These are phyloP conservation scores for Trypethelium eluteriae DNA, from an alignment of 495 filamentous ascomycete species.

Conservation along the genomic window DNA sequence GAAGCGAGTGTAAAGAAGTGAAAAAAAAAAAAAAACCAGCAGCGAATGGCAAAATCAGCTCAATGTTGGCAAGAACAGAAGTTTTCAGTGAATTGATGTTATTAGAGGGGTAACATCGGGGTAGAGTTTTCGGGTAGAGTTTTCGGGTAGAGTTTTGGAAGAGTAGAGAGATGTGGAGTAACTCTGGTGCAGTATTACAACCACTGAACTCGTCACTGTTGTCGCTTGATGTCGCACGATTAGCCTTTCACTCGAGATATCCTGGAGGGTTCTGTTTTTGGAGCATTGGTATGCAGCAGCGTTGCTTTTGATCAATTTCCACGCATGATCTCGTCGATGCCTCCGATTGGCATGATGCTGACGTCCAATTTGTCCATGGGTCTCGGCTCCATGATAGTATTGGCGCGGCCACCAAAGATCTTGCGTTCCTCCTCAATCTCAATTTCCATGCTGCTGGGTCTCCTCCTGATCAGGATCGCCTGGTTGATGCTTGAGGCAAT, in stretches of 20 bases:
- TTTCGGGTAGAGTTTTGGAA: neutral
- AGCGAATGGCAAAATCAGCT: neutral
- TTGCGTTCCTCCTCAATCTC: neutral
- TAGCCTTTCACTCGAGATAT: neutral
- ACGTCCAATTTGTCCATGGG: neutral
- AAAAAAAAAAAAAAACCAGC: neutral
- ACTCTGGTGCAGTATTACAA: neutral
- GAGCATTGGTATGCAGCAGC: neutral
- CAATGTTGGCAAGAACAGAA: neutral
- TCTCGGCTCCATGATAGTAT: neutral
- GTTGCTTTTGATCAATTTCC: neutral
- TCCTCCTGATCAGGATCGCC: neutral
- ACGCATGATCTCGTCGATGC: slow-evolving; percentile 6
- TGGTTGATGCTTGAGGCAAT: slow-evolving; percentile 1
- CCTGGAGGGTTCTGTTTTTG: neutral
- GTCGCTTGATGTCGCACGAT: neutral
- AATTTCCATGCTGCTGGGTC: slow-evolving; percentile 1
- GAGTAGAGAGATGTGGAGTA: neutral
- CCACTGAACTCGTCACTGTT: neutral
- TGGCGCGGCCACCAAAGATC: neutral
- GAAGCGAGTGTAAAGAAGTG: slow-evolving; percentile 10
- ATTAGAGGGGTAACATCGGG: neutral
- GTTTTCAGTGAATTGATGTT: neutral
- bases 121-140: neutral
- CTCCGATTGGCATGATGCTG: slow-evolving; percentile 3